Percentiles rank a stretch among this genome's conserved stretches.
These are phyloP conservation scores for Carex parvula DNA, from an alignment of 176 grass and related monocot species.

Conservation along the genomic window DNA sequence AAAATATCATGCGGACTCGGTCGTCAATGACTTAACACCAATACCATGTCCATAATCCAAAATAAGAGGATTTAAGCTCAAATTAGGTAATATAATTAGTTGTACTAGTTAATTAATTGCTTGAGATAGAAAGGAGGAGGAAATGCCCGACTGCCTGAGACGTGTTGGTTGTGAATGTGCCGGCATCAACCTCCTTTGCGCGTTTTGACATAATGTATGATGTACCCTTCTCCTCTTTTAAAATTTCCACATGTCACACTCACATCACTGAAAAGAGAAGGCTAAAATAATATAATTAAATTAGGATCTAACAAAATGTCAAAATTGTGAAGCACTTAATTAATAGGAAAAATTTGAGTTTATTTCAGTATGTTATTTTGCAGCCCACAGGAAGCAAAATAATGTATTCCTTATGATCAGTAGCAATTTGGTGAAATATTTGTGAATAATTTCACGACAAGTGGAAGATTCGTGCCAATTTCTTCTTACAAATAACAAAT, in stretches of 20 bases:
- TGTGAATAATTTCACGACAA: background rate
- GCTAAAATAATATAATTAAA: background rate
- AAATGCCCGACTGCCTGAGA: background rate
- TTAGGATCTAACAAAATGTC: background rate
- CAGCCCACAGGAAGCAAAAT: background rate
- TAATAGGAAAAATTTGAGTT: background rate
- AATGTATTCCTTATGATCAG: background rate
- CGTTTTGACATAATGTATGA: background rate
- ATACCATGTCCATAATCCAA: background rate
- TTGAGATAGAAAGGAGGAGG: background rate
- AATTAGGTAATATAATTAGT: background rate
- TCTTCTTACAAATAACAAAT: background rate
- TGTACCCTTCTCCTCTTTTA: background rate
- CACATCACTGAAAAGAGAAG: too few species aligned
- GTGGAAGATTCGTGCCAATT: slow-evolving; percentile 8
- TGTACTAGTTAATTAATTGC: background rate
- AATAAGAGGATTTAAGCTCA: background rate
- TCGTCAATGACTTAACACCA: background rate
- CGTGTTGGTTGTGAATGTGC: slow-evolving; percentile 10
- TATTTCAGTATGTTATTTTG: background rate
- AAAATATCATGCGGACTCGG: too few species aligned
- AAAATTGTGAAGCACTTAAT: background rate
- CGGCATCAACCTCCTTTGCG: background rate
- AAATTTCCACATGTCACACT: background rate
- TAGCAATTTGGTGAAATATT: background rate